Evolutionary conservation across 768 basidiomycete genomes (phyloP).

Genomic region (Xanthoconium stramineum): DNA sequence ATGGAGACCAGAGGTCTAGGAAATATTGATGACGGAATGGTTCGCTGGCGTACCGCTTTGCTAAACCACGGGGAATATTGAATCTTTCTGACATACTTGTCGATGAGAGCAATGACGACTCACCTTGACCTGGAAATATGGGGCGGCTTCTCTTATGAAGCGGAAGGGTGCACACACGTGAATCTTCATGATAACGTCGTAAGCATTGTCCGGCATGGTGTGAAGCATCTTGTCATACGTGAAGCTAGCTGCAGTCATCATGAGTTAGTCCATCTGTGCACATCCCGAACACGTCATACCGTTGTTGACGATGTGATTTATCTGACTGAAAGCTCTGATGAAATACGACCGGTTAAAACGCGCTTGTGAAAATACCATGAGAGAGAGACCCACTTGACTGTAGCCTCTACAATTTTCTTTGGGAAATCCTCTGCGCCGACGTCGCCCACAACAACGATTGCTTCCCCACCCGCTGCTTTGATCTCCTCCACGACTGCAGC

Average conservation of each 20-base stretch:
- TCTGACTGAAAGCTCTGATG: constrained; percentile 70
- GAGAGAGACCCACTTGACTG: constrained; percentile 59
- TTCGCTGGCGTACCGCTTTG: constrained; percentile 58
- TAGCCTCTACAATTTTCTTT: constrained; percentile 70
- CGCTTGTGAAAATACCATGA: neutral
- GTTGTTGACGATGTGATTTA: constrained; percentile 87
- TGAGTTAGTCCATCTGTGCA: neutral
- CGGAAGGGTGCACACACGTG: constrained; percentile 87
- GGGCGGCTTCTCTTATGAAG: constrained; percentile 79
- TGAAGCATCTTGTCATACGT: constrained; percentile 88
- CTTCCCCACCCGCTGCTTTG: constrained; percentile 67
- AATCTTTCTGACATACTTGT: neutral
- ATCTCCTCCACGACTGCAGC: constrained; percentile 69
- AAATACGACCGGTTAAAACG: neutral
- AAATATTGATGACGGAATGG: constrained; percentile 78
- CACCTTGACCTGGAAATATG: constrained; percentile 78
- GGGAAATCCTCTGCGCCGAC: constrained; percentile 84
- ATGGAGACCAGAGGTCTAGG: constrained; percentile 78
- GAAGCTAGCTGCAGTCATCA: constrained; percentile 52
- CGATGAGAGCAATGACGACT: neutral
- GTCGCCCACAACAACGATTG: constrained; percentile 72
- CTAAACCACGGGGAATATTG: neutral
- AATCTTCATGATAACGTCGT: constrained; percentile 77
- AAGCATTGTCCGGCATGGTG: constrained; percentile 79
- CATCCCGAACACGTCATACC: constrained; percentile 34